Base-by-base conservation (phyloP, 2,329 filamentous ascomycete species). In the Fusarium sp. region DNA sequence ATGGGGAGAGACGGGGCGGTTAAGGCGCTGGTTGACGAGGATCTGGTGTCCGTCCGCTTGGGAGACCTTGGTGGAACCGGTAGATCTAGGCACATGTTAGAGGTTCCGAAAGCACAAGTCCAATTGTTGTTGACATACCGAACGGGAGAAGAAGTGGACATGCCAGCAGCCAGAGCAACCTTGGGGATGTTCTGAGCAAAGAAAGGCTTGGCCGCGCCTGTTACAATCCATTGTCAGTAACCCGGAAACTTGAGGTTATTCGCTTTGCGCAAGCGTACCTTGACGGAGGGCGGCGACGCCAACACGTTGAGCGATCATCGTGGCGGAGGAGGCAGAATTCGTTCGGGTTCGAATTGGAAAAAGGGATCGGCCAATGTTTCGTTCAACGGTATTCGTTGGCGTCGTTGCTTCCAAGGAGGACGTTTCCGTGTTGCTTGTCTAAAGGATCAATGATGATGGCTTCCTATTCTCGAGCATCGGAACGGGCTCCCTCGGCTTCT, bases 1-100 rank as follows among this genome's bases (percentile, higher is more conserved):
- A 79, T 98, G 94, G 57, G 94, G 94, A 45, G 93, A 87, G 75
- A 97, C 86, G 78, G 94, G 94, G 53, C 94, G 94, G 76, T 87
- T 82, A 57, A 91, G 86, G 76, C 94, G 94, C 85, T 98, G 94
- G 77, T 89, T 84, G 76, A 88, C 90, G 78, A 98, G 93, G 81
- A 97, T 88, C 72, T 87, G 78, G 70, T 87, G 76, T 69, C 81
- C 87, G 65, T 91, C 84, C 54, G 80, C 73, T 54, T 82, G 79
- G 65, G 86, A 83, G 75, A 91, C 74, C 77, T 86, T 86, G 74
- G 88, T 80, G 57, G 89, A 90, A 40, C 88, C 82, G 28, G 34
- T 9, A 28, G 67, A 55, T 21, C 64, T 71, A 38, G 57, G 55
- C 39, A 62, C 28, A 33, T 61, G 55, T 71, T 21, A 64, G 57